Evolutionary conservation across 1,284 basidiomycete genomes (phyloP).

Genomic region (Cyathus pygmaeus): DNA sequence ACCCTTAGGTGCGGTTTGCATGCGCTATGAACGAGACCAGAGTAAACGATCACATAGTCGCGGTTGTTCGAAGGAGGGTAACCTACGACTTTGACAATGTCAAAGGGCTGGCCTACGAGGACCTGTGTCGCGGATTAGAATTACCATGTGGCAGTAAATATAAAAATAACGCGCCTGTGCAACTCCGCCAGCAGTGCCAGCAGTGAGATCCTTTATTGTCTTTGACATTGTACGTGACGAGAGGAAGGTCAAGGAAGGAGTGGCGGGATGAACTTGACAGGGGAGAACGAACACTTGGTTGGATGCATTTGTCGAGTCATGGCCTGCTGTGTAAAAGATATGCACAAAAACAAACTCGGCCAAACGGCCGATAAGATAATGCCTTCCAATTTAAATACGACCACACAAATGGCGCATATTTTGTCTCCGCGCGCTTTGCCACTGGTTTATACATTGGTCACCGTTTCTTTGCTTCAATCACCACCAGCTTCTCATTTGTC

Average conservation of each 20-base stretch:
- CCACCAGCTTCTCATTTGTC: too few species aligned
- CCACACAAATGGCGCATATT: too few species aligned
- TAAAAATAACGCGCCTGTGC: slow-evolving; percentile 70
- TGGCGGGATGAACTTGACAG: background rate
- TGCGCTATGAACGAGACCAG: slow-evolving; percentile 61
- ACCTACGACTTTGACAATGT: slow-evolving; percentile 94
- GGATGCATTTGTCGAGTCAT: too few species aligned
- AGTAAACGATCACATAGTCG: slow-evolving; percentile 12
- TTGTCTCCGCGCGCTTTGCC: too few species aligned
- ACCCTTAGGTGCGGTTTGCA: slow-evolving; percentile 94
- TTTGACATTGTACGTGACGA: slow-evolving; percentile 48
- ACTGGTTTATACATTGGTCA: too few species aligned
- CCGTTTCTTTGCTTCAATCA: too few species aligned
- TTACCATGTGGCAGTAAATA: slow-evolving; percentile 1
- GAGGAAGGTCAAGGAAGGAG: slow-evolving; percentile 1
- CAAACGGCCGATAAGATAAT: background rate
- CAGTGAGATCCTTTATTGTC: slow-evolving; percentile 81
- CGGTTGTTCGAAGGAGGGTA: slow-evolving; percentile 11
- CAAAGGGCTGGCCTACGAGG: slow-evolving; percentile 94
- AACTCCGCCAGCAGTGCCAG: slow-evolving; percentile 88
- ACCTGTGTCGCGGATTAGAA: slow-evolving; percentile 58
- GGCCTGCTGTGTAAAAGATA: too few species aligned
- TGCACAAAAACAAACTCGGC: background rate
- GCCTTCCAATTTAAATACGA: too few species aligned
- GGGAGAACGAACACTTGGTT: background rate